Evolutionary conservation across 2,329 filamentous ascomycete species (phyloP).

Genomic region (Pseudocercospora vitis): DNA sequence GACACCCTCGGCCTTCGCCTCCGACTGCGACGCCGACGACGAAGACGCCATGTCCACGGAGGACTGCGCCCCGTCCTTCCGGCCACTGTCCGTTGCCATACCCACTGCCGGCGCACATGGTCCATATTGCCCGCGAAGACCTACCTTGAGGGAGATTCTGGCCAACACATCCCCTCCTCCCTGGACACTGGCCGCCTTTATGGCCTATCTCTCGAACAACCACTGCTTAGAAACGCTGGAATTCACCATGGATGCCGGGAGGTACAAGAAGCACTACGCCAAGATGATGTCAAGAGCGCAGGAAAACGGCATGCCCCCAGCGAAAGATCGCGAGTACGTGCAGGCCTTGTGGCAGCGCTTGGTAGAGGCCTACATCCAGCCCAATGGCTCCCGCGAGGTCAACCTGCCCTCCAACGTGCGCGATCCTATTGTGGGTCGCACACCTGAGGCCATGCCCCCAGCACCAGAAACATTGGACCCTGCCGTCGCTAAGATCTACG

Average conservation of each 20-base stretch:
- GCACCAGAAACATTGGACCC: constrained; percentile 74
- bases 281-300: constrained; percentile 55
- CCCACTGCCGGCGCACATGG: constrained; percentile 44
- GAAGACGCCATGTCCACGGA: constrained; percentile 52
- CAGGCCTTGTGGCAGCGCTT: constrained; percentile 83
- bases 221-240: constrained; percentile 95
- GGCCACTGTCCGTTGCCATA: constrained; percentile 54
- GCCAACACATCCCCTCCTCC: constrained; percentile 81
- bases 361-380: constrained; percentile 84
- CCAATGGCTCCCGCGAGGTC: constrained; percentile 81
- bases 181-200: constrained; percentile 89
- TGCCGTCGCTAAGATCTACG: constrained; percentile 84
- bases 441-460: constrained; percentile 62
- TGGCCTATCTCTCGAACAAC: constrained; percentile 94
- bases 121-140: constrained; percentile 60
- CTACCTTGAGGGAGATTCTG: constrained; percentile 82
- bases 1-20: constrained; percentile 30
- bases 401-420: constrained; percentile 86
- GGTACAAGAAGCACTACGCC: constrained; percentile 71
- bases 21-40: constrained; percentile 47
- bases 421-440: constrained; percentile 70
- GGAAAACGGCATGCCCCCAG: constrained; percentile 50
- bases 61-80: constrained; percentile 40
- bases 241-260: constrained; percentile 90
- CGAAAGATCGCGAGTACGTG: constrained; percentile 65